Evolutionary conservation across 2,329 filamentous ascomycete genomes (phyloP).

Genomic region (Diaporthe sp.): DNA sequence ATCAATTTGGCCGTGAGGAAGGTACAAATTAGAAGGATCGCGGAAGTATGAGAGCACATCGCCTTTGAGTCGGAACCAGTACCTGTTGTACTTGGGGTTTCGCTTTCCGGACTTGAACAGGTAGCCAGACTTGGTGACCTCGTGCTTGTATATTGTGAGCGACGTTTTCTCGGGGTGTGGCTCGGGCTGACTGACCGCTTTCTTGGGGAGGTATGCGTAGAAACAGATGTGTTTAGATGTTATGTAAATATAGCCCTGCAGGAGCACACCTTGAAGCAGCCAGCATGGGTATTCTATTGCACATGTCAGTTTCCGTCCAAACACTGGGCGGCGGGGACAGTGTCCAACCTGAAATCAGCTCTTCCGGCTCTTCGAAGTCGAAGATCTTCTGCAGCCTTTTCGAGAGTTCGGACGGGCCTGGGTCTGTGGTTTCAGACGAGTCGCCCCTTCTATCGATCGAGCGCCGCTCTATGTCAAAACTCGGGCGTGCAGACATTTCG

Average conservation of each 20-base stretch:
- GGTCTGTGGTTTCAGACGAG: conserved; percentile 51
- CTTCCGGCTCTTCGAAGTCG: conserved; percentile 83
- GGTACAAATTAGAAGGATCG: conserved; percentile 88
- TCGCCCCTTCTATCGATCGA: conserved; percentile 56
- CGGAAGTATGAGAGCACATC: conserved; percentile 93
- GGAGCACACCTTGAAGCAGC: conserved; percentile 89
- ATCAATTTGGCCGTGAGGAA: conserved; percentile 92
- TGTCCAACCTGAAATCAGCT: conserved; percentile 80
- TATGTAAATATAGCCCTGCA: conserved; percentile 97
- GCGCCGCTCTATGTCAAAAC: conserved; percentile 66
- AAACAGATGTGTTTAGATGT: conserved; percentile 95
- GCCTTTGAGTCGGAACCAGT: conserved; percentile 94
- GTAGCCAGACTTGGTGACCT: conserved; percentile 87
- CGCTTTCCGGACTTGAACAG: conserved; percentile 89
- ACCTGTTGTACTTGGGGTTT: conserved; percentile 88
- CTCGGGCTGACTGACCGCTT: conserved; percentile 71
- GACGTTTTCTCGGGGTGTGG: conserved; percentile 1
- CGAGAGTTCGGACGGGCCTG: conserved; percentile 72
- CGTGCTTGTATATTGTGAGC: conserved; percentile 64
- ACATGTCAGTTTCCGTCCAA: conserved; percentile 41
- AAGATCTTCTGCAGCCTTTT: conserved; percentile 87
- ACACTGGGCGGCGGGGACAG: background rate
- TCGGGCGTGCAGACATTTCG: conserved; percentile 71
- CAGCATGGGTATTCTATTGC: conserved; percentile 88
- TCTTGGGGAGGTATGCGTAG: conserved; percentile 96